A percentile compares a stretch with the other conserved stretches of the same genome.
phyloP scores from a whole-genome alignment of 2,329 filamentous ascomycete species.

The Xenoacremonium recifei region DNA sequence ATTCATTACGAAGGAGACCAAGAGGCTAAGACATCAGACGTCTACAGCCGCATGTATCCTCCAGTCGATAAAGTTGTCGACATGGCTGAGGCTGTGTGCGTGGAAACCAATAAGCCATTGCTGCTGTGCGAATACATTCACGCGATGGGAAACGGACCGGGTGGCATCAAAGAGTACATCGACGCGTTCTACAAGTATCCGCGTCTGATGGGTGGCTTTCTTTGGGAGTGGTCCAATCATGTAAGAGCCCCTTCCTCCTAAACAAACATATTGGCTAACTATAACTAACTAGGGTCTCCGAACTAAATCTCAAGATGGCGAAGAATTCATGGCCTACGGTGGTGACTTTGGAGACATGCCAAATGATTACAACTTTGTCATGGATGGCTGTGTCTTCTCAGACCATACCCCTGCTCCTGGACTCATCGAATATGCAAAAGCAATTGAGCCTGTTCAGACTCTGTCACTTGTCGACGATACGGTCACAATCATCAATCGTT shows the following conservation, averaged over 20 bases:
- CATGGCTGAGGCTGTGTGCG: slow-evolving; percentile 42
- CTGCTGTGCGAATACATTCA: slow-evolving; percentile 58
- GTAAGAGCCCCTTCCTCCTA: slow-evolving; percentile 16
- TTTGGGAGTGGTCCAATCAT: slow-evolving; percentile 67
- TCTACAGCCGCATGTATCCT: slow-evolving; percentile 69
- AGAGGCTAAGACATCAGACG: slow-evolving; percentile 58
- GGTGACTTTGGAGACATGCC: slow-evolving; percentile 62
- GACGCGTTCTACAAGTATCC: slow-evolving; percentile 60
- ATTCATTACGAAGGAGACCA: slow-evolving; percentile 68
- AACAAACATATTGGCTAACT: neutral
- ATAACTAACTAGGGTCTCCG: neutral
- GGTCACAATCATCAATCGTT: slow-evolving; percentile 45
- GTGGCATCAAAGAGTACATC: slow-evolving; percentile 66
- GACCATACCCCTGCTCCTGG: slow-evolving; percentile 57
- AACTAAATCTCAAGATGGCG: neutral
- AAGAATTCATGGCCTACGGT: slow-evolving; percentile 53
- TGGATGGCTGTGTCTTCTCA: slow-evolving; percentile 57
- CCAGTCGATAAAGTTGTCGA: slow-evolving; percentile 49
- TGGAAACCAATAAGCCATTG: slow-evolving; percentile 54
- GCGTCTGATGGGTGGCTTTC: slow-evolving; percentile 63
- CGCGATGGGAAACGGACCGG: slow-evolving; percentile 75
- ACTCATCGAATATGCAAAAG: slow-evolving; percentile 55
- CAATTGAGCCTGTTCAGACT: slow-evolving; percentile 51
- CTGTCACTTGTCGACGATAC: slow-evolving; percentile 34
- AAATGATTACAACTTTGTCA: slow-evolving; percentile 60